These are phyloP conservation scores for Durotheca rogersii DNA, from an alignment of 495 filamentous ascomycete genomes.

Conservation along the genomic window DNA sequence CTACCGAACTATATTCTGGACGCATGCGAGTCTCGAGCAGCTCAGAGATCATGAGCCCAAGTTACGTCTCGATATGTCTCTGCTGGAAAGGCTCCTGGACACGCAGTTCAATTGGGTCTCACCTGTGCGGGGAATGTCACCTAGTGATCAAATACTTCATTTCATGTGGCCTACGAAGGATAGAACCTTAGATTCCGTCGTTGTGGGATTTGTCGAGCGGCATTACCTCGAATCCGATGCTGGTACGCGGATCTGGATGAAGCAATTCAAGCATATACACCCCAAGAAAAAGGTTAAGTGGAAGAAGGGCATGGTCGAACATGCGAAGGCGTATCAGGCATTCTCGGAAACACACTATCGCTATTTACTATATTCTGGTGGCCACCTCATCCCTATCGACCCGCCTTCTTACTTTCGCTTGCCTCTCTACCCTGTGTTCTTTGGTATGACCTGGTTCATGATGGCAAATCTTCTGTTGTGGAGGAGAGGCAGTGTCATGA, in stretches of 20 bases:
- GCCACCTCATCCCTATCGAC: slow-evolving; percentile 14
- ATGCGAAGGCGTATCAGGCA: slow-evolving; percentile 12
- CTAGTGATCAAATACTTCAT: too few species aligned
- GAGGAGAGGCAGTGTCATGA: too few species aligned
- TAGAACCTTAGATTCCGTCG: slow-evolving; percentile 8
- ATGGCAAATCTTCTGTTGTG: neutral
- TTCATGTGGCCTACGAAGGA: too few species aligned
- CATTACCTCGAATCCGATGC: slow-evolving; percentile 38
- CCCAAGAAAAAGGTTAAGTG: neutral
- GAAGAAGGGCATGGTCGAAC: slow-evolving; percentile 24
- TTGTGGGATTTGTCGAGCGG: slow-evolving; percentile 32
- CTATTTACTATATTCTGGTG: slow-evolving; percentile 25
- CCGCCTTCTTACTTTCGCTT: slow-evolving; percentile 3
- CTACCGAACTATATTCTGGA: slow-evolving; percentile 8
- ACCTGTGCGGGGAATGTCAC: neutral
- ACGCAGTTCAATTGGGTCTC: slow-evolving; percentile 19
- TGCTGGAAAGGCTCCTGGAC: slow-evolving; percentile 28
- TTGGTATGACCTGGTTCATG: neutral
- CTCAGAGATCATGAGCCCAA: slow-evolving; percentile 22
- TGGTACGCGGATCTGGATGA: slow-evolving; percentile 29
- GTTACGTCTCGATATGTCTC: slow-evolving; percentile 33
- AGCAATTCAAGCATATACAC: neutral
- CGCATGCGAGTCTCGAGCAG: slow-evolving; percentile 3
- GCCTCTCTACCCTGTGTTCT: slow-evolving; percentile 21
- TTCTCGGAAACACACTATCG: slow-evolving; percentile 7